Conservation (phyloP, 352 stramenopile species). For the Phytophthora rubi region DNA sequence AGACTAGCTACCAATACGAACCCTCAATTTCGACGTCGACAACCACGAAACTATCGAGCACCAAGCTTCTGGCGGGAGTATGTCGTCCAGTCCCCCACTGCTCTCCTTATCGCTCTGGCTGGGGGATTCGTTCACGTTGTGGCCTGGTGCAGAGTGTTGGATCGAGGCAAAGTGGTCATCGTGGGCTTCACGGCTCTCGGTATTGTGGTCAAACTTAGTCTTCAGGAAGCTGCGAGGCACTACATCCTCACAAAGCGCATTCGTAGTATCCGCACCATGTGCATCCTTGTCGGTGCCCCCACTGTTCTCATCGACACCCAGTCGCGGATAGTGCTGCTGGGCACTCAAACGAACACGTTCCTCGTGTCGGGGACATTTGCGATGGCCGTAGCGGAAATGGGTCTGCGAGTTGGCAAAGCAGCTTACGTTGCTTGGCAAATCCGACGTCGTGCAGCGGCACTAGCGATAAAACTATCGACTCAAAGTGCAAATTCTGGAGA, state of each 20-base stretch:
- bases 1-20: not conserved
- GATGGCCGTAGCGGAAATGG: constrained; percentile 38
- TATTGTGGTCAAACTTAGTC: constrained; percentile 33
- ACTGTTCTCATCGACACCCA: constrained; percentile 62
- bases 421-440: constrained; percentile 25
- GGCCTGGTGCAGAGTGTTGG: constrained; percentile 14
- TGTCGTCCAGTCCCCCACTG: not conserved
- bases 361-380: constrained; percentile 24
- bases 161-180: constrained; percentile 17
- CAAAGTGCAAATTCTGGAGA: not conserved
- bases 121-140: constrained; percentile 38
- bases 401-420: constrained; percentile 34
- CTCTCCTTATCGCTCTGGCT: constrained; percentile 5
- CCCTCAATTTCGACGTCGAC: not conserved
- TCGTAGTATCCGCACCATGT: constrained; percentile 49
- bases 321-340: constrained; percentile 46
- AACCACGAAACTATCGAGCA: constrained; percentile 6
- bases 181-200: constrained; percentile 31
- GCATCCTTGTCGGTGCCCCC: constrained; percentile 44
- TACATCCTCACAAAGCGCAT: constrained; percentile 35
- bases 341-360: constrained; percentile 31
- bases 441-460: constrained; percentile 1
- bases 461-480: constrained; percentile 11
- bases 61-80: constrained; percentile 17
- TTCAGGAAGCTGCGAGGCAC: constrained; percentile 39